phyloP scores from a whole-genome alignment of 108 stramenopile species.

The Nitzschia sp. region DNA sequence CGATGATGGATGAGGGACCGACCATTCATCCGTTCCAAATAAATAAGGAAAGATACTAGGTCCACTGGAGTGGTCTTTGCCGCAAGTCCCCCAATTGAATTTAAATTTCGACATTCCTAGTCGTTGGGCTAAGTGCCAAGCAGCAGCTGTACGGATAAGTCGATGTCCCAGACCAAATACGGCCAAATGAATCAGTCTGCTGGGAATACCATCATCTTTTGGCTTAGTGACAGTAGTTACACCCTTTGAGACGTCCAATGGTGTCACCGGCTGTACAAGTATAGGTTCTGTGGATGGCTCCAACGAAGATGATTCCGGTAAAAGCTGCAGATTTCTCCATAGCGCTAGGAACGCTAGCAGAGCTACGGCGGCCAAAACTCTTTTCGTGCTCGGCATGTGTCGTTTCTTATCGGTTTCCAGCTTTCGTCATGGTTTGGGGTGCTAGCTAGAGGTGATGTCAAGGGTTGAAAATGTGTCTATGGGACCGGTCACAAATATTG shows the following conservation, averaged over 20 bases:
- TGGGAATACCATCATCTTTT: constrained; percentile 2
- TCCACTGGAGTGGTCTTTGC: constrained; percentile 10
- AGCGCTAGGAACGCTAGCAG: neutral
- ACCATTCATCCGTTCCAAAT: constrained; percentile 46
- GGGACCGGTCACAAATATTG: too few relatives aligned
- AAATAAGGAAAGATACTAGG: constrained; percentile 41
- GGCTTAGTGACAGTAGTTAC: too few relatives aligned
- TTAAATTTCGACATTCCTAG: constrained; percentile 23
- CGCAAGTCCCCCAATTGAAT: constrained; percentile 39
- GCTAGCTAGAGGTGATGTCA: too few relatives aligned
- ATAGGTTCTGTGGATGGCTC: neutral
- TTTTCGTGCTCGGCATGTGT: neutral
- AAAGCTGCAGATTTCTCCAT: neutral
- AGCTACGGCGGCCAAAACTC: neutral
- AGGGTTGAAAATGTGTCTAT: too few relatives aligned
- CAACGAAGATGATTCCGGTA: neutral
- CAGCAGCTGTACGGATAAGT: constrained; percentile 37
- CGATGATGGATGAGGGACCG: constrained; percentile 11
- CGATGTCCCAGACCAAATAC: constrained; percentile 59
- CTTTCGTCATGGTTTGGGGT: too few relatives aligned
- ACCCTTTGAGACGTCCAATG: too few relatives aligned
- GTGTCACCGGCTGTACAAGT: too few relatives aligned
- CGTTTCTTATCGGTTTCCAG: too few relatives aligned
- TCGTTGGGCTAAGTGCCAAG: constrained; percentile 39
- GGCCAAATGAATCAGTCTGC: constrained; percentile 34